Percentiles rank a stretch among this genome's conserved stretches.
These are phyloP conservation scores for Plasmopara muralis DNA, from an alignment of 352 stramenopile species.

Conservation along the genomic window DNA sequence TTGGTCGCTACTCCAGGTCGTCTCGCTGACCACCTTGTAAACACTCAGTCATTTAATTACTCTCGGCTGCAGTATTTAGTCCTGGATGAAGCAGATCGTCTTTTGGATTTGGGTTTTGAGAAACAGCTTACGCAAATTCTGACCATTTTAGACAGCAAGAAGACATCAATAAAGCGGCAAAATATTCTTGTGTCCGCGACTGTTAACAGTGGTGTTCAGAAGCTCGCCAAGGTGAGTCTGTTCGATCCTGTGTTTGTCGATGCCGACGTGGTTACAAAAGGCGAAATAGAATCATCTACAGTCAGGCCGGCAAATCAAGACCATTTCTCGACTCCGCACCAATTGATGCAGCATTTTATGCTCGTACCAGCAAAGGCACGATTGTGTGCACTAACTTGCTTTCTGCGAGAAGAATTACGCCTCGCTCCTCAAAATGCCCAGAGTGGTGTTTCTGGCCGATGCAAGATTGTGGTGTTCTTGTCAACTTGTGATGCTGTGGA, in stretches of 20 bases:
- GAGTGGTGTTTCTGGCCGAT: slow-evolving; percentile 25
- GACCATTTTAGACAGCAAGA: slow-evolving; percentile 89
- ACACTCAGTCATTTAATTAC: slow-evolving; percentile 90
- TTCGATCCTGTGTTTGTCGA: slow-evolving; percentile 68
- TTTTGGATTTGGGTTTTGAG: slow-evolving; percentile 99
- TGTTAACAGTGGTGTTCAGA: slow-evolving; percentile 79
- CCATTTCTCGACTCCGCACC: slow-evolving; percentile 85
- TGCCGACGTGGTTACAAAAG: slow-evolving; percentile 42
- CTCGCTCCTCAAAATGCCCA: slow-evolving; percentile 27
- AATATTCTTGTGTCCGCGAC: slow-evolving; percentile 87
- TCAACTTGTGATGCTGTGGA: slow-evolving; percentile 96
- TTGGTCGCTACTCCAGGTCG: slow-evolving; percentile 96
- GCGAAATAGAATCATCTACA: slow-evolving; percentile 2
- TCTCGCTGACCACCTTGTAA: slow-evolving; percentile 94
- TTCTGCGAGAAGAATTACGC: slow-evolving; percentile 77
- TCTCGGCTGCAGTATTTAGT: slow-evolving; percentile 91
- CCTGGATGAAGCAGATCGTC: slow-evolving; percentile 98
- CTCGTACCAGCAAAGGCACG: slow-evolving; percentile 91
- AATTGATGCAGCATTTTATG: slow-evolving; percentile 95
- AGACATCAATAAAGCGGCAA: slow-evolving; percentile 62
- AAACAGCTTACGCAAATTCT: slow-evolving; percentile 99
- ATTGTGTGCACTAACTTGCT: slow-evolving; percentile 89
- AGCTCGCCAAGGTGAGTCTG: slow-evolving; percentile 81
- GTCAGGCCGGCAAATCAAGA: slow-evolving; percentile 29
- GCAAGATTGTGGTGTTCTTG: slow-evolving; percentile 95